Base-by-base conservation (phyloP, 768 basidiomycete genomes). In the Phlebiopsis gigantea region DNA sequence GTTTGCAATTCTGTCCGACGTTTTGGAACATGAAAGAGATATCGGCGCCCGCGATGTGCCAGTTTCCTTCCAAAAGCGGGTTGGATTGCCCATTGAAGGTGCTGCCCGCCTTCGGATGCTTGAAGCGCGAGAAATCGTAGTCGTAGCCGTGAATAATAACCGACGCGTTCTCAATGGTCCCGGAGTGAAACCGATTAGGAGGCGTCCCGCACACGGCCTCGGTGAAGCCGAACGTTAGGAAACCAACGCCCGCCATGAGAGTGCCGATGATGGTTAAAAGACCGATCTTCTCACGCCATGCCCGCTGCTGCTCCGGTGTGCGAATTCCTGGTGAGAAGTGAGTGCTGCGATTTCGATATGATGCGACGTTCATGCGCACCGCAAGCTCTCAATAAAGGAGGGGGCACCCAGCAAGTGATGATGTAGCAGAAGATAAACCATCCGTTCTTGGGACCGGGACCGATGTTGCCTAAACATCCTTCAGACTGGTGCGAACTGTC, bases 281-380 rank as follows among this genome's bases (percentile, higher is more conserved):
- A 7, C 96, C 97, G 72, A 98, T 93, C 76, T 99, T 99, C 74
- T 99, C 97, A 61, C 97, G 80, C 95, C 95, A 99, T 43, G 97
- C 97, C 48, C 93, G 84, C 69, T 97, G 94, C 62, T 88, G 89
- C 61, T 99, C 97, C 0, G 92, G 88, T 26, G 87, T 95, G 54
- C 81, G 80, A 62, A 97, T 88, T 54, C 95, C 93, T 94, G 58
- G 26, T 51, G 47, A 61, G 51, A 46, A 39, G 26, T 47, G 34
- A 55, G 48, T 26, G 43, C 24, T 26, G 26, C 6, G 29, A 30
- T 34, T 22, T 49, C 46, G 15, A 15, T 2, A 25, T 43, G 57
- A 53, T 24, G 17, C 46, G 54, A 12, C 48, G 44, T 42, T 30
- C n/a, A 80, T 88, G 34, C 34, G 58, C 66, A 93, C 93, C 93